Base-by-base conservation (phyloP, 495 filamentous ascomycete species). In the Aspergillus bertholletiae region DNA sequence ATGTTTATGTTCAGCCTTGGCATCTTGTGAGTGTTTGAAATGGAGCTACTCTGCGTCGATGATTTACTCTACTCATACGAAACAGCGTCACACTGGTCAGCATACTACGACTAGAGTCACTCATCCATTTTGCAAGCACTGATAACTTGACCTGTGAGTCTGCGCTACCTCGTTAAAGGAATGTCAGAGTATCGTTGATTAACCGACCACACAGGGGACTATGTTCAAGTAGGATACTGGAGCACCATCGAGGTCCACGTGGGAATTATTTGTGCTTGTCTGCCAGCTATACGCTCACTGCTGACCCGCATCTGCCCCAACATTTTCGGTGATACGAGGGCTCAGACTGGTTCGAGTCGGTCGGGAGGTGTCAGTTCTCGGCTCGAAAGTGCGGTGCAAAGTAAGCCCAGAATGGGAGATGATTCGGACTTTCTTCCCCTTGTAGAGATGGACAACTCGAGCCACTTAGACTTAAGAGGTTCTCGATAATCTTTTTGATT, bases 1-100 rank as follows among this genome's bases (percentile, higher is more conserved):
- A 62, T 74, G 51, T 57, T 57, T 57, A 74, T 73, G 63, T 74
- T 73, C 46, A 55, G 64, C n/a, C 47, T 69, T 20, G 69, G 73
- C 21, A 49, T 72, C 13, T 71, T 74, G 73, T 74, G 43, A 8
- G 68, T 67, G 13, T 37, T 27, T 6, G 8, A 12, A 32, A 11
- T 32, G 30, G 13, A 28, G 9, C 3, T 32, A 32, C n/a, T n/a
- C n/a, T n/a, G n/a, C n/a, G n/a, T 32, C 30, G 30, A 12, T 2
- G 1, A 32, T 32, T 32, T 5, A 32, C 30, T 12, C 30, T 5
- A 32, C 47, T 59, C 43, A 56, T 37, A 17, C 27, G 32, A 18
- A 46, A 23, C 32, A 72, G 69, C 49, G 64, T 71, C 18, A 73
- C 70, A 5, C 49, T 73, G 3, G 58, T 73, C 34, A 73, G 66